Base-by-base conservation (phyloP, 140 eudicot genomes). In the Cichorium intybus region DNA sequence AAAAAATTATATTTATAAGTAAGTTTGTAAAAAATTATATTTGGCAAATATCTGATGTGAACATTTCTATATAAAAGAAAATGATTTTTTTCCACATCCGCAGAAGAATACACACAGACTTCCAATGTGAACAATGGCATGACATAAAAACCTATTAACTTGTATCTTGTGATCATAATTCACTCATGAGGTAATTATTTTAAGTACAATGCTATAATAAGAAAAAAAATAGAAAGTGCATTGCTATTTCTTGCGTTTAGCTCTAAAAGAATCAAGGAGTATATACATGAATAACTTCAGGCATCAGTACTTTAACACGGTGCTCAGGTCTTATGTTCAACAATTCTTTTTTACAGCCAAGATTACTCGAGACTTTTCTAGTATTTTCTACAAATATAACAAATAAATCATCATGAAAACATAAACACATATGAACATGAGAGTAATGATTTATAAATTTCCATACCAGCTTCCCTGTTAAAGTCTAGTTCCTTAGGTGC, bases 401-500 rank as follows among this genome's bases (percentile, higher is more conserved):
- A 24, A 60, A 77, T 28, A 35, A 31, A 15, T 67, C 56, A 70
- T 23, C 12, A 56, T 37, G 7, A 62, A 41, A 57, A 7, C 48
- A 48, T 11, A 18, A 61, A 53, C 60, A 37, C 4, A 12, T 67
- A 39, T 24, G 17, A 61, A 18, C 12, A 62, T 54, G 64, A 10
- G 45, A 10, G 45, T 5, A 51, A 51, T 47, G 27, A 52, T 15
- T 62, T 34, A 55, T 54, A 24, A 52, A n/a, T 66, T 34, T 55
- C 43, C 63, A 26, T 77, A 91, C 97, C 96, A 80, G 97, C 97
- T 79, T 91, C 97, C 68, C 43, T 75, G 58, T 91, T 87, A 66
- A 91, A 91, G 63, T 91, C 96, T 45, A 91, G 75, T 70, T 91
- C 97, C 66, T 85, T 91, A 20, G 97, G 97, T 54, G 96, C 83